phyloP scores from a whole-genome alignment of 2,329 filamentous ascomycete genomes.

The Talaromyces marneffei region DNA sequence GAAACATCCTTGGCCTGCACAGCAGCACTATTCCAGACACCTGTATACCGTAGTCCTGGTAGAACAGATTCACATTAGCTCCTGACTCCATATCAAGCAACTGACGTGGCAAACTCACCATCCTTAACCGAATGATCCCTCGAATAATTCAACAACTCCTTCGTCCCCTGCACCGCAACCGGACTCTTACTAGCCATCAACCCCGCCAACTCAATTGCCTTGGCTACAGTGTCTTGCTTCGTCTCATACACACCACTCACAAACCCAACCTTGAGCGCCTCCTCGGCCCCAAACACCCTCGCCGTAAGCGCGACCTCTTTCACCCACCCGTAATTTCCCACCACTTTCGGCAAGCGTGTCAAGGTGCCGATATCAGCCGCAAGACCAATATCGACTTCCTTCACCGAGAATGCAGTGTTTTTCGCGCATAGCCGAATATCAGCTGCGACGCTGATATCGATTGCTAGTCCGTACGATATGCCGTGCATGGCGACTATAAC shows the following conservation, averaged over 20 bases:
- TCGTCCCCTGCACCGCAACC: slow-evolving; percentile 79
- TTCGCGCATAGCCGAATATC: slow-evolving; percentile 39
- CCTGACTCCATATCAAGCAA: neutral
- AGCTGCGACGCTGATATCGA: slow-evolving; percentile 52
- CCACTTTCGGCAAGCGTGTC: slow-evolving; percentile 43
- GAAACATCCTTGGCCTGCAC: slow-evolving; percentile 75
- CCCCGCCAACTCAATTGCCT: slow-evolving; percentile 58
- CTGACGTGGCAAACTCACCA: slow-evolving; percentile 48
- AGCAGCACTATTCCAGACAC: slow-evolving; percentile 79
- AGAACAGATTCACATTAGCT: neutral
- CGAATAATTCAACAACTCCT: slow-evolving; percentile 77
- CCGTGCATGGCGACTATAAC: slow-evolving; percentile 79
- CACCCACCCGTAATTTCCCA: slow-evolving; percentile 43
- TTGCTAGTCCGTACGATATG: slow-evolving; percentile 68
- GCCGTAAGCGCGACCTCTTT: slow-evolving; percentile 45
- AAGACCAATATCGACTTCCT: slow-evolving; percentile 47
- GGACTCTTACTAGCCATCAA: slow-evolving; percentile 76
- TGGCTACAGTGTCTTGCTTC: slow-evolving; percentile 58
- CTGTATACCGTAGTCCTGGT: slow-evolving; percentile 71
- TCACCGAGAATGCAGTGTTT: slow-evolving; percentile 38
- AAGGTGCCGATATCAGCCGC: slow-evolving; percentile 46
- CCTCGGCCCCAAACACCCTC: slow-evolving; percentile 39
- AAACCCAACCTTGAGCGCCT: slow-evolving; percentile 41
- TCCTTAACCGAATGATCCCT: slow-evolving; percentile 72
- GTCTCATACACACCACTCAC: slow-evolving; percentile 36